phyloP scores from a whole-genome alignment of 2,329 filamentous ascomycete species.

The Aspergillus sp. region DNA sequence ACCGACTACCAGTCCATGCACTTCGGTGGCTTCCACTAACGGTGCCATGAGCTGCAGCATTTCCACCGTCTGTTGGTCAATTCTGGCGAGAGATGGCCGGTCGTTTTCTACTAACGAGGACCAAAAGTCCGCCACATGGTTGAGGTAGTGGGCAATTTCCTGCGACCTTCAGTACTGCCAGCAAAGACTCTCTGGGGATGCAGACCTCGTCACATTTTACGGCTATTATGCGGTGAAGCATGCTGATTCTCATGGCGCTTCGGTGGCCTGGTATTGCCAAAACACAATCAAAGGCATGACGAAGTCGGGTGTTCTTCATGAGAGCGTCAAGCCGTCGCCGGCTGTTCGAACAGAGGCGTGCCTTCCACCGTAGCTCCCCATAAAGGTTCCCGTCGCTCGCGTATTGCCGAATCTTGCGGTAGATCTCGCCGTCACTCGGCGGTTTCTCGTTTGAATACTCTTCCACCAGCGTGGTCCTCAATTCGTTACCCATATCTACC shows the following conservation, averaged over 20 bases:
- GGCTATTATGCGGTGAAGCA: not conserved
- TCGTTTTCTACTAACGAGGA: not conserved
- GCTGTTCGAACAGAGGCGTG: slow-evolving; percentile 17
- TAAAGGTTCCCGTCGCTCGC: slow-evolving; percentile 15
- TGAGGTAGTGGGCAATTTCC: not conserved
- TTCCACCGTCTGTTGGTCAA: not conserved
- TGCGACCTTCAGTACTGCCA: not conserved
- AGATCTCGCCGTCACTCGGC: slow-evolving; percentile 22
- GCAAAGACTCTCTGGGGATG: not conserved
- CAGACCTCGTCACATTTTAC: not conserved
- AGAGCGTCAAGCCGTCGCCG: slow-evolving; percentile 6
- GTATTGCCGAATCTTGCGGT: slow-evolving; percentile 23
- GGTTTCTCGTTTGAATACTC: slow-evolving; percentile 21
- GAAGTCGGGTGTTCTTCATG: slow-evolving; percentile 11
- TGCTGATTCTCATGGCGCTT: not conserved
- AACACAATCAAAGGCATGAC: not conserved
- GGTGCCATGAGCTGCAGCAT: not conserved
- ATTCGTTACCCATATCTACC: slow-evolving; percentile 16
- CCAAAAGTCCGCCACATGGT: not conserved
- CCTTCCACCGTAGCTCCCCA: slow-evolving; percentile 15
- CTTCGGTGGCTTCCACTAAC: not conserved
- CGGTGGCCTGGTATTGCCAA: not conserved
- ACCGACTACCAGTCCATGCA: not conserved
- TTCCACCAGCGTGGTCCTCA: slow-evolving; percentile 12
- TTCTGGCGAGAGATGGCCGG: not conserved